A percentile compares a stretch with the other conserved stretches of the same genome.
phyloP scores from a whole-genome alignment of 1,284 basidiomycete species.

The Rhodotorula glutinis region DNA sequence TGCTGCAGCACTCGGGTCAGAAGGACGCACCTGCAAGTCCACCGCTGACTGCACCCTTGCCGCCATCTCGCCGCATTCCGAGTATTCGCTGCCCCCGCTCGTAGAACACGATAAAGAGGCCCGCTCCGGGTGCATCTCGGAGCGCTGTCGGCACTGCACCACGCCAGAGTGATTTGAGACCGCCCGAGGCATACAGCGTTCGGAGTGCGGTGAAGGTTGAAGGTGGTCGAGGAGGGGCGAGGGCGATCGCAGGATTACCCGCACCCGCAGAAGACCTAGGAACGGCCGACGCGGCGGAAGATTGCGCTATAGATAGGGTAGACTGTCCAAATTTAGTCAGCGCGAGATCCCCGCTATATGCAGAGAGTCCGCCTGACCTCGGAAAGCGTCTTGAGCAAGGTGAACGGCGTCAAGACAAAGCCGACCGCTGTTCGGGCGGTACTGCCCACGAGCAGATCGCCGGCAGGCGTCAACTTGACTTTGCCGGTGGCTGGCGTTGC shows the following conservation, averaged over 20 bases:
- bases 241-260: not conserved
- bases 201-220: slow-evolving; percentile 26
- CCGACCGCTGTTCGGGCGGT: slow-evolving; percentile 80
- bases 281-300: not conserved
- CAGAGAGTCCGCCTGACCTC: slow-evolving; percentile 59
- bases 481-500: slow-evolving; percentile 17
- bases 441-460: slow-evolving; percentile 87
- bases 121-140: slow-evolving; percentile 93
- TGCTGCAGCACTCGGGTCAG: not conserved
- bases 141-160: slow-evolving; percentile 67
- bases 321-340: slow-evolving; percentile 2
- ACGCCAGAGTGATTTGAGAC: slow-evolving; percentile 54
- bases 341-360: not conserved
- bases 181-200: slow-evolving; percentile 31
- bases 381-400: slow-evolving; percentile 89
- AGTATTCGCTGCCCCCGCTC: slow-evolving; percentile 53
- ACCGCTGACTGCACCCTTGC: slow-evolving; percentile 30
- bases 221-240: not conserved
- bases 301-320: slow-evolving; percentile 5
- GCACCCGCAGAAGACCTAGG: too few relatives aligned
- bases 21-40: slow-evolving; percentile 29
- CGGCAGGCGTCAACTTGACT: slow-evolving; percentile 50
- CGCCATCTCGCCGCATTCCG: slow-evolving; percentile 22
- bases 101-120: slow-evolving; percentile 87
- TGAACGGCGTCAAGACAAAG: slow-evolving; percentile 85